These are phyloP conservation scores for Reutealis trisperma DNA, from an alignment of 345 rosid species.

Conservation along the genomic window DNA sequence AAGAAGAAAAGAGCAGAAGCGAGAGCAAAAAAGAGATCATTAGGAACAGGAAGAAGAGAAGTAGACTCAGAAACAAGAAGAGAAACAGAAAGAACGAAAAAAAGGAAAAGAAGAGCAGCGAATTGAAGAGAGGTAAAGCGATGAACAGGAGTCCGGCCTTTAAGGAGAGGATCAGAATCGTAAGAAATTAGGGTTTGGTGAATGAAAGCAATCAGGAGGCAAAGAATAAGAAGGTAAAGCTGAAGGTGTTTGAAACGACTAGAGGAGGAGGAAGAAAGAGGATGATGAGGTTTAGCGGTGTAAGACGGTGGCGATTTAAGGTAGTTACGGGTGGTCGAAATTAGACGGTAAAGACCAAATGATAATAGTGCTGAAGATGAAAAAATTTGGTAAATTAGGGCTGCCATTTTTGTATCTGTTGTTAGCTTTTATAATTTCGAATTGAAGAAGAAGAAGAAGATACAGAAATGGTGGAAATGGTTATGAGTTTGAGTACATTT, in stretches of 20 bases:
- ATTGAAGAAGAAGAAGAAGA: too few species aligned
- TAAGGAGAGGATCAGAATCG: conserved; percentile 79
- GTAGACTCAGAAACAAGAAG: conserved; percentile 66
- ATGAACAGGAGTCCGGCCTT: conserved; percentile 86
- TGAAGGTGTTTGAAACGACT: conserved; percentile 54
- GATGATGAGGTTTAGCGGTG: conserved; percentile 80
- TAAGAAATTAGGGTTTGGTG: conserved; percentile 69
- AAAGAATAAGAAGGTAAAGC: conserved; percentile 54
- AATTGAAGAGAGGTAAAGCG: conserved; percentile 75
- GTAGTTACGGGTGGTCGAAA: conserved; percentile 60
- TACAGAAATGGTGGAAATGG: too few species aligned
- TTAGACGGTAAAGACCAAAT: conserved; percentile 71
- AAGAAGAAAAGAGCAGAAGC: conserved; percentile 77
- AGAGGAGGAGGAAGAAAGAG: conserved; percentile 33
- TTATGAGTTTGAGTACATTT: too few species aligned
- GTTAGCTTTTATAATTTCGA: neutral
- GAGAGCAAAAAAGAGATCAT: conserved; percentile 81
- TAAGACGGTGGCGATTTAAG: conserved; percentile 71
- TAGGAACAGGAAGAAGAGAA: conserved; percentile 63
- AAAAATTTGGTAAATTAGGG: conserved; percentile 59
- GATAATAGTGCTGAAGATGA: conserved; percentile 60
- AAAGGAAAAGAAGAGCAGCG: conserved; percentile 81
- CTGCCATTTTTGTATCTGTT: conserved; percentile 43
- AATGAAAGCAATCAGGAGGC: conserved; percentile 59
- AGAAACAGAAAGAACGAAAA: conserved; percentile 60